phyloP scores from a whole-genome alignment of 306 rosid genomes.

The Inga leiocalycina region DNA sequence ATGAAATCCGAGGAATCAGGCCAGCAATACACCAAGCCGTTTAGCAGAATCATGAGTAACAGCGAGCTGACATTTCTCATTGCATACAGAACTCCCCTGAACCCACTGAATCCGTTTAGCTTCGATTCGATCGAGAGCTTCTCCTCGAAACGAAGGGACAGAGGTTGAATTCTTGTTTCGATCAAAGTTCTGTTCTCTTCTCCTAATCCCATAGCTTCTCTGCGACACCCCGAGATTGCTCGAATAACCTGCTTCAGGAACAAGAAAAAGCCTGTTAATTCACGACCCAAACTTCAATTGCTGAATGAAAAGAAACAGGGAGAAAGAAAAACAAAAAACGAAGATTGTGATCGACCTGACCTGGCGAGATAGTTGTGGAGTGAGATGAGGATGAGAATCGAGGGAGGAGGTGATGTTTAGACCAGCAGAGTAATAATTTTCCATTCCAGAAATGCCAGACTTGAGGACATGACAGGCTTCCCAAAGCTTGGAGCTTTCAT shows the following conservation, averaged over 20 bases:
- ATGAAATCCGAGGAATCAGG: conserved; percentile 70
- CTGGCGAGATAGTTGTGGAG: conserved; percentile 77
- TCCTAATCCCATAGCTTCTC: conserved; percentile 80
- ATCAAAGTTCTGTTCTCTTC: conserved; percentile 82
- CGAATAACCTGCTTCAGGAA: conserved; percentile 62
- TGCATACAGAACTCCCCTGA: conserved; percentile 93
- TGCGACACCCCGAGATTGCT: conserved; percentile 70
- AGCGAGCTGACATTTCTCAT: conserved; percentile 97
- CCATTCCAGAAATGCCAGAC: conserved; percentile 72
- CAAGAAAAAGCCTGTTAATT: conserved; percentile 1
- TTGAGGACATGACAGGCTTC: conserved; percentile 88
- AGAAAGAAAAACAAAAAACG: neutral
- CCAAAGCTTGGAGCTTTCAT: conserved; percentile 94
- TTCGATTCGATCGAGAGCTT: conserved; percentile 84
- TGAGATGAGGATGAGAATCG: conserved; percentile 61
- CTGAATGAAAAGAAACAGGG: neutral
- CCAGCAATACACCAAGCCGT: conserved; percentile 71
- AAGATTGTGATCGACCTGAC: conserved; percentile 38
- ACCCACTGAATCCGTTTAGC: conserved; percentile 92
- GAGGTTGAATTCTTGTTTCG: conserved; percentile 84
- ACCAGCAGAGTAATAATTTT: conserved; percentile 68
- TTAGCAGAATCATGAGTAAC: conserved; percentile 62
- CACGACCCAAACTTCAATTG: neutral
- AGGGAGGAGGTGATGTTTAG: conserved; percentile 61
- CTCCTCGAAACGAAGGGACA: conserved; percentile 75